Conservation (phyloP, 2,329 filamentous ascomycete species). For the Aureobasidium sp. region DNA sequence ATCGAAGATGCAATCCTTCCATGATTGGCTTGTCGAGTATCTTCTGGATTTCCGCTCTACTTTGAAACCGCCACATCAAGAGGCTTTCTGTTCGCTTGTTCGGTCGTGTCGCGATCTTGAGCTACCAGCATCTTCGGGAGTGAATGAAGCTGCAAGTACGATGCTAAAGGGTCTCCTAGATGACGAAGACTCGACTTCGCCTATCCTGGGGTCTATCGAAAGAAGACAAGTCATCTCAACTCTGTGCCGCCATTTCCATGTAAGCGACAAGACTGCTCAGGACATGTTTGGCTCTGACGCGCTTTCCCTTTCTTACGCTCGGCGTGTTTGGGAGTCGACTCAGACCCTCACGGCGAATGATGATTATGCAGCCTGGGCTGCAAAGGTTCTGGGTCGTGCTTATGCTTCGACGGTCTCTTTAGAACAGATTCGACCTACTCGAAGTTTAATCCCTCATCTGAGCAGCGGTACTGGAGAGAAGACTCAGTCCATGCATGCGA, state of each 20-base stretch:
- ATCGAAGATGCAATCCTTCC: slow-evolving; percentile 67
- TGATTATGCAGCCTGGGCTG: slow-evolving; percentile 77
- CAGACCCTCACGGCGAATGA: slow-evolving; percentile 22
- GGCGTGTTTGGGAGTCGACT: slow-evolving; percentile 56
- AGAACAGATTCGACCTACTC: slow-evolving; percentile 24
- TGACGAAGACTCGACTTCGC: slow-evolving; percentile 56
- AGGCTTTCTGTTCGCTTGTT: slow-evolving; percentile 58
- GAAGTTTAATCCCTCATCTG: not conserved
- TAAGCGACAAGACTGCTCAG: slow-evolving; percentile 49
- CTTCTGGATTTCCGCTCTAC: slow-evolving; percentile 49
- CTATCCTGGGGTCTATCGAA: slow-evolving; percentile 64
- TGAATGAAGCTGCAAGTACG: slow-evolving; percentile 67
- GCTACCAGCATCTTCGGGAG: slow-evolving; percentile 61
- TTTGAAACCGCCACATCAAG: slow-evolving; percentile 28
- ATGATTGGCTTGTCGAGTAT: slow-evolving; percentile 68
- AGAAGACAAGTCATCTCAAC: slow-evolving; percentile 63
- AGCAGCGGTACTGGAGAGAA: not conserved
- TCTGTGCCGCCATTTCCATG: slow-evolving; percentile 68
- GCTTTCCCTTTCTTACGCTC: slow-evolving; percentile 53
- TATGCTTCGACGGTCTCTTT: slow-evolving; percentile 51
- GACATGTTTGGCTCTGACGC: slow-evolving; percentile 66
- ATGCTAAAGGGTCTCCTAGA: slow-evolving; percentile 72
- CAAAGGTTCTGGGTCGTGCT: slow-evolving; percentile 72
- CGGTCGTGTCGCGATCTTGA: slow-evolving; percentile 61
- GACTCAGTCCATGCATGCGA: not conserved